Conservation (phyloP, 768 basidiomycete genomes). For the Phylloporus sp. region DNA sequence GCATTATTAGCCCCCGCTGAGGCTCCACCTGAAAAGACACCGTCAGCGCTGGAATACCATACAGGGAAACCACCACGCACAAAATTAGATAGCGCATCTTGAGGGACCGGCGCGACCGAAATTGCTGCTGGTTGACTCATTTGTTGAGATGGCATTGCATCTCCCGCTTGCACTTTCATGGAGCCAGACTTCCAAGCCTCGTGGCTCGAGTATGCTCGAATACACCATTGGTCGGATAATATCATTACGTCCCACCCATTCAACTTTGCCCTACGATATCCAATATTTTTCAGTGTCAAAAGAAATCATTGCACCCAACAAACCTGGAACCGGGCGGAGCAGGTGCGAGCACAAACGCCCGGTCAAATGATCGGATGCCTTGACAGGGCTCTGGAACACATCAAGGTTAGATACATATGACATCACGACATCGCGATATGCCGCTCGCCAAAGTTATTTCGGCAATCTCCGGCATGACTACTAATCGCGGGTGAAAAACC, state of each 20-base stretch:
- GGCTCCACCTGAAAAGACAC: constrained; percentile 51
- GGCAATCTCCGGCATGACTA: constrained; percentile 13
- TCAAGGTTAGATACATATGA: constrained; percentile 18
- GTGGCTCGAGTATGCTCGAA: constrained; percentile 80
- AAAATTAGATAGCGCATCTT: constrained; percentile 48
- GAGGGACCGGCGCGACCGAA: constrained; percentile 33
- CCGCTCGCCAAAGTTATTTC: constrained; percentile 1
- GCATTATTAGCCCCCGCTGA: constrained; percentile 66
- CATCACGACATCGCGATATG: constrained; percentile 7
- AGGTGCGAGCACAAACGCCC: constrained; percentile 83
- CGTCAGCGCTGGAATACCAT: constrained; percentile 11
- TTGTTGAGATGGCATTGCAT: constrained; percentile 19
- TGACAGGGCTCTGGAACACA: constrained; percentile 54
- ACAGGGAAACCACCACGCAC: constrained; percentile 40
- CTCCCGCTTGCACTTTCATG: constrained; percentile 63
- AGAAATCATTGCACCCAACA: constrained; percentile 30
- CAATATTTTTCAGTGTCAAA: constrained; percentile 5
- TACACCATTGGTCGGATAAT: constrained; percentile 81
- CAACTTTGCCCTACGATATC: constrained; percentile 56
- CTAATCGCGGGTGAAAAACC: constrained; percentile 29
- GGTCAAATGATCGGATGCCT: constrained; percentile 89
- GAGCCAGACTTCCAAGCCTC: constrained; percentile 77
- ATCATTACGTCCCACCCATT: constrained; percentile 90
- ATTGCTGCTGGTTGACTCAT: constrained; percentile 20
- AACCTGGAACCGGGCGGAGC: constrained; percentile 81